phyloP scores from a whole-genome alignment of 164 flowering plant genomes.

The Warburgia ugandensis region DNA sequence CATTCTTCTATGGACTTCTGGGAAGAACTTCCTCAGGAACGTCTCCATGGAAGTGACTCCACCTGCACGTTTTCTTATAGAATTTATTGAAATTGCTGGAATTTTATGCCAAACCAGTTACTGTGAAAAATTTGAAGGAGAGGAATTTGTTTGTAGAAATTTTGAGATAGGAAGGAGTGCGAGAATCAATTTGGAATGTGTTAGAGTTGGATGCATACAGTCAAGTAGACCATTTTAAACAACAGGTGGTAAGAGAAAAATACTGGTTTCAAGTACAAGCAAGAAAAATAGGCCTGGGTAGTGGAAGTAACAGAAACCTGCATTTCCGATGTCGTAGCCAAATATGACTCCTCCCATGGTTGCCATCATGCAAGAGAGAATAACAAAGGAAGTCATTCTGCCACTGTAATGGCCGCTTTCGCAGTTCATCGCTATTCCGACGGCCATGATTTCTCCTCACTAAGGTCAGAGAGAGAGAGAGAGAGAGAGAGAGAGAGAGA shows the following conservation, averaged over 20 bases:
- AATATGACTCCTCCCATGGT: constrained; percentile 65
- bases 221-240: too few species aligned
- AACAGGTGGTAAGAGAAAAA: too few species aligned
- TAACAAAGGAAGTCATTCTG: constrained; percentile 38
- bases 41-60: constrained; percentile 79
- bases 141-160: neutral
- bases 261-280: too few species aligned
- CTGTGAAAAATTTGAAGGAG: too few species aligned
- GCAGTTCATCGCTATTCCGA: constrained; percentile 14
- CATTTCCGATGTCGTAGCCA: constrained; percentile 77
- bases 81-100: neutral
- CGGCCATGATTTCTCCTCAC: constrained; percentile 35
- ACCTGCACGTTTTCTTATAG: constrained; percentile 27
- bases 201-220: too few species aligned
- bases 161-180: neutral
- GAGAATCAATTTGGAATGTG: too few species aligned
- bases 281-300: too few species aligned
- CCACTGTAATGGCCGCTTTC: constrained; percentile 32
- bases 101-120: neutral
- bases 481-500: too few species aligned
- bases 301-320: constrained; percentile 29
- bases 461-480: neutral
- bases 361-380: constrained; percentile 50
- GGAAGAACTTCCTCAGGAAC: constrained; percentile 62
- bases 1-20: constrained; percentile 41